Evolutionary conservation across 1,284 basidiomycete genomes (phyloP), one percentile per base, ranked within the genome.

Genomic region (Tilletiaria anomala): DNA sequence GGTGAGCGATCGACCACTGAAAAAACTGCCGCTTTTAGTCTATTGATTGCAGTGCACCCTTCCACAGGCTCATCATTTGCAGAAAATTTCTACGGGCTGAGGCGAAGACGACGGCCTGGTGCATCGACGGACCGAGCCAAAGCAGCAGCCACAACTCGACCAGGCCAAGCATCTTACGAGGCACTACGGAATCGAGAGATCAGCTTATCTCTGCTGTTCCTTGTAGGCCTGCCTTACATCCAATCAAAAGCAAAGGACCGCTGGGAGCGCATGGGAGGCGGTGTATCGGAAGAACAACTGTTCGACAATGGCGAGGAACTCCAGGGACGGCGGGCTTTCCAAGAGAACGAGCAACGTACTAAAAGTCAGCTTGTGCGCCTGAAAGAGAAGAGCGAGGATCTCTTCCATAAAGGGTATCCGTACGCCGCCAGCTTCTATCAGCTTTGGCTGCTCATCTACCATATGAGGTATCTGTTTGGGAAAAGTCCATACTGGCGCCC

Each of bases 1-100:
- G 67, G 89, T n/a, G 83, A 42, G 40, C n/a, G n/a, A n/a, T n/a
- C n/a, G n/a, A n/a, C n/a, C n/a, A n/a, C n/a, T n/a, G n/a, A n/a
- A n/a, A n/a, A n/a, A n/a, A n/a, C n/a, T n/a, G 20, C 12, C 29
- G 10, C 22, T 32, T 17, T 14, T 22, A 8, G 35, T 19, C 26
- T 33, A 17, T 35, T 21, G 23, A 14, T 14, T 4, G 43, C 87
- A 84, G n/a, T n/a, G n/a, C n/a, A n/a, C n/a, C n/a, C n/a, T n/a
- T n/a, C n/a, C n/a, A n/a, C n/a, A n/a, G 78, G n/a, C n/a, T 82
- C 85, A 12, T 85, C 83, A 3, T 93, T 93, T 61, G 73, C 86
- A 3, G 88, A 93, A 67, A 83, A 88, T 58, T 93, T 93, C 62
- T 93, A 93, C 65, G 85, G 85, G 0, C 68, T 93, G 36, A 84